These are phyloP conservation scores for Jatropha multifida DNA, from an alignment of 441 rosid genomes.

Conservation along the genomic window DNA sequence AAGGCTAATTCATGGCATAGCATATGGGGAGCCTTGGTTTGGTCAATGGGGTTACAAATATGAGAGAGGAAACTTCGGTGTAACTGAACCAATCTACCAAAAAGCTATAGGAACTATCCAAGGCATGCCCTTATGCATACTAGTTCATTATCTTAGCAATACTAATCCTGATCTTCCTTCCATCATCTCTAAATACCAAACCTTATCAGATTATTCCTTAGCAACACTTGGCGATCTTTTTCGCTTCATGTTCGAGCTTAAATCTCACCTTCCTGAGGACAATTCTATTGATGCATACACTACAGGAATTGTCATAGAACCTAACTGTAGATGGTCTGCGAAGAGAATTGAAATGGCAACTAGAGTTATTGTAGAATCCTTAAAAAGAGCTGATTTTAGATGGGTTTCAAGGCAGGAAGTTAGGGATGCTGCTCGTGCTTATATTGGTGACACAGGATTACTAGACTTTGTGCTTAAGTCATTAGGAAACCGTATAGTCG, in stretches of 20 bases:
- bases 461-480: constrained; percentile 90
- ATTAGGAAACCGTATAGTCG: constrained; percentile 80
- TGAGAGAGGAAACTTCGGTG: constrained; percentile 69
- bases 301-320: constrained; percentile 44
- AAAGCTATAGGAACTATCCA: constrained; percentile 73
- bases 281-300: constrained; percentile 35
- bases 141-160: constrained; percentile 42
- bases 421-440: constrained; percentile 80
- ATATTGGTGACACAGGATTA: constrained; percentile 87
- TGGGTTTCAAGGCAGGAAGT: constrained; percentile 95
- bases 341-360: constrained; percentile 88
- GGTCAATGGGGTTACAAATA: constrained; percentile 82
- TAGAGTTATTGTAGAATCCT: constrained; percentile 70
- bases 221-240: constrained; percentile 64
- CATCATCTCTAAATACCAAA: constrained; percentile 75
- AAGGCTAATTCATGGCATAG: constrained; percentile 69
- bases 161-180: constrained; percentile 45
- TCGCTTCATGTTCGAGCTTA: constrained; percentile 70
- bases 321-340: constrained; percentile 76
- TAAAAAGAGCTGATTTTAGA: constrained; percentile 53
- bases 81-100: constrained; percentile 57
- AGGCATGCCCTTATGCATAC: constrained; percentile 54
- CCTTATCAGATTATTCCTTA: constrained; percentile 53
- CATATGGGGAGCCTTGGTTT: constrained; percentile 75
- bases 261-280: constrained; percentile 54